Conservation (phyloP, 2,329 filamentous ascomycete genomes). For the Hypoxylon sp. region DNA sequence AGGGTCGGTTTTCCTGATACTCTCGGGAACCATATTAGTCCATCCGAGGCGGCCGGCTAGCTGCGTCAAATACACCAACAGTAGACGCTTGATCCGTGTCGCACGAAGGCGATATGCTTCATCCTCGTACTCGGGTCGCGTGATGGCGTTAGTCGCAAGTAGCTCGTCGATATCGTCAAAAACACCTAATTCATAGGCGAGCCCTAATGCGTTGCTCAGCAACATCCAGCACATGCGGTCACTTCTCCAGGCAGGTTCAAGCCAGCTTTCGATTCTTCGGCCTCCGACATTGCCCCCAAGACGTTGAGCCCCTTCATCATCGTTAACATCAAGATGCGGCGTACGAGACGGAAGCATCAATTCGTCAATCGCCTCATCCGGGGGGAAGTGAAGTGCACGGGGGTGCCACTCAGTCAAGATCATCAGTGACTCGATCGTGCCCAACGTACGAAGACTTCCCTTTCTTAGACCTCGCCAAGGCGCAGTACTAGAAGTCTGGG, state of each 20-base stretch:
- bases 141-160: slow-evolving; percentile 71
- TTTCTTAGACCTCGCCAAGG: slow-evolving; percentile 79
- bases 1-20: slow-evolving; percentile 71
- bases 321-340: slow-evolving; percentile 59
- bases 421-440: slow-evolving; percentile 94
- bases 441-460: slow-evolving; percentile 87
- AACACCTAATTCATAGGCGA: slow-evolving; percentile 94
- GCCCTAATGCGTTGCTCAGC: slow-evolving; percentile 87
- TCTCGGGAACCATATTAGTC: slow-evolving; percentile 91
- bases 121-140: slow-evolving; percentile 78
- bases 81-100: slow-evolving; percentile 84
- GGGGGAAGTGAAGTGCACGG: slow-evolving; percentile 92
- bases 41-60: slow-evolving; percentile 93
- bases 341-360: slow-evolving; percentile 74
- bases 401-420: slow-evolving; percentile 98
- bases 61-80: slow-evolving; percentile 93
- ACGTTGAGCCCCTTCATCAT: slow-evolving; percentile 61
- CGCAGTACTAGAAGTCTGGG: slow-evolving; percentile 76
- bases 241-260: slow-evolving; percentile 94
- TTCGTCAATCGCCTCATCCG: slow-evolving; percentile 81
- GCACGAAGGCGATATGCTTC: slow-evolving; percentile 83
- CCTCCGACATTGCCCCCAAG: slow-evolving; percentile 77
- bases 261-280: slow-evolving; percentile 91
- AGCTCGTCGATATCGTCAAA: slow-evolving; percentile 90
- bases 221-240: slow-evolving; percentile 99